Evolutionary conservation across 164 flowering plant species (phyloP).

Genomic region (Magnolia changhungtana): DNA sequence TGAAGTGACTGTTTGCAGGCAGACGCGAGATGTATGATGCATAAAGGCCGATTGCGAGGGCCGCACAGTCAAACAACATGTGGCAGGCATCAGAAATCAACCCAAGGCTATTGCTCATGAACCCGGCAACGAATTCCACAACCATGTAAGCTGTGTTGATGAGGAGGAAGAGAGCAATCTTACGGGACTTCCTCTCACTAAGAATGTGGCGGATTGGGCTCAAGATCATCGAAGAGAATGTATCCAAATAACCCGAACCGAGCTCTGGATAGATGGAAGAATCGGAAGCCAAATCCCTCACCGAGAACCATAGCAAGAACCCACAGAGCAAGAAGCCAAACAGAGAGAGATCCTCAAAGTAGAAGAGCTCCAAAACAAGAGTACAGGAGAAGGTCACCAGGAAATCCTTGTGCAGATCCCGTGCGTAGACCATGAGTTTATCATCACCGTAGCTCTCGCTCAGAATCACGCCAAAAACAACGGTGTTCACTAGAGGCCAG

Average conservation of each 20-base stretch:
- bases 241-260: constrained; percentile 52
- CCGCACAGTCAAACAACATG: constrained; percentile 99
- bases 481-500: constrained; percentile 87
- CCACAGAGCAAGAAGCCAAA: constrained; percentile 74
- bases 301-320: constrained; percentile 62
- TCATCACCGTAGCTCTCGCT: constrained; percentile 72
- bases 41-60: constrained; percentile 89
- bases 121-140: constrained; percentile 91
- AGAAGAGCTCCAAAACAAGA: constrained; percentile 73
- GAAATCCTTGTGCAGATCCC: constrained; percentile 63
- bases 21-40: constrained; percentile 89
- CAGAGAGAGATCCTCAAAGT: constrained; percentile 79
- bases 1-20: constrained; percentile 82
- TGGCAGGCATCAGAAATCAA: constrained; percentile 99
- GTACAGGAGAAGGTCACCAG: constrained; percentile 67
- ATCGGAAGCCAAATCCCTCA: constrained; percentile 53
- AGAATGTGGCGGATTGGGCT: constrained; percentile 76
- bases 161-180: constrained; percentile 87
- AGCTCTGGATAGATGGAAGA: constrained; percentile 40
- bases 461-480: constrained; percentile 87
- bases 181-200: constrained; percentile 85
- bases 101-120: constrained; percentile 98
- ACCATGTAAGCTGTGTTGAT: constrained; percentile 92
- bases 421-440: constrained; percentile 32
- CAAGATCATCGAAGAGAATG: constrained; percentile 38